phyloP scores from a whole-genome alignment of 441 rosid species.

The Rhodomyrtus psidioides region DNA sequence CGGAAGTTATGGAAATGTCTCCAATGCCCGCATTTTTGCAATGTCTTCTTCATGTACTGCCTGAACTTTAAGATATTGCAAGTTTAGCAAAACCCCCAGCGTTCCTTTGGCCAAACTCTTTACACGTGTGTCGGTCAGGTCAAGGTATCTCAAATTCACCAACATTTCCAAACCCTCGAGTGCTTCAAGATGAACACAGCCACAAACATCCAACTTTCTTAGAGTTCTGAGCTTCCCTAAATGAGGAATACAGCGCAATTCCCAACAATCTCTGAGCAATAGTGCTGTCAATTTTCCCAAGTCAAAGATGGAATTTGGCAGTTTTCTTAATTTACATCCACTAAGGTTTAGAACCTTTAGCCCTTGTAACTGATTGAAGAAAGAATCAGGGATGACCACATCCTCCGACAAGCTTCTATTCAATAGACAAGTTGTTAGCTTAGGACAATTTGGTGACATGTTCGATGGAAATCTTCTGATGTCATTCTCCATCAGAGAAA shows the following conservation, averaged over 20 bases:
- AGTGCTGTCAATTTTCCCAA: neutral
- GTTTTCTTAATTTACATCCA: neutral
- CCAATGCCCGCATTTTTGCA: too few relatives aligned
- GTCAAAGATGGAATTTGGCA: neutral
- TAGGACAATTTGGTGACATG: neutral
- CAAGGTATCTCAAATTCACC: neutral
- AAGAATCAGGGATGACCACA: accelerated
- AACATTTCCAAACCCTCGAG: neutral
- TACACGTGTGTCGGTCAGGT: neutral
- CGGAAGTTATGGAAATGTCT: too few relatives aligned
- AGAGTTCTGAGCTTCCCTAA: neutral
- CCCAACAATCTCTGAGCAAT: neutral
- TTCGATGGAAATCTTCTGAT: accelerated
- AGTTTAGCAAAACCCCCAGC: accelerated
- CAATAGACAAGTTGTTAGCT: neutral
- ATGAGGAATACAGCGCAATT: neutral
- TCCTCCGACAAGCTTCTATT: accelerated
- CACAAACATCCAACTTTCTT: neutral
- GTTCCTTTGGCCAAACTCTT: neutral
- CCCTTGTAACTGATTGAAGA: accelerated
- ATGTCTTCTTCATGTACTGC: too few relatives aligned
- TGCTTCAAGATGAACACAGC: neutral
- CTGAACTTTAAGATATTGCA: accelerated
- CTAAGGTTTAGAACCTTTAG: neutral
- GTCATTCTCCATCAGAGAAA: constrained; percentile 18